Conservation (phyloP, 75 land plant genomes). For the Cryptomeria japonica region DNA sequence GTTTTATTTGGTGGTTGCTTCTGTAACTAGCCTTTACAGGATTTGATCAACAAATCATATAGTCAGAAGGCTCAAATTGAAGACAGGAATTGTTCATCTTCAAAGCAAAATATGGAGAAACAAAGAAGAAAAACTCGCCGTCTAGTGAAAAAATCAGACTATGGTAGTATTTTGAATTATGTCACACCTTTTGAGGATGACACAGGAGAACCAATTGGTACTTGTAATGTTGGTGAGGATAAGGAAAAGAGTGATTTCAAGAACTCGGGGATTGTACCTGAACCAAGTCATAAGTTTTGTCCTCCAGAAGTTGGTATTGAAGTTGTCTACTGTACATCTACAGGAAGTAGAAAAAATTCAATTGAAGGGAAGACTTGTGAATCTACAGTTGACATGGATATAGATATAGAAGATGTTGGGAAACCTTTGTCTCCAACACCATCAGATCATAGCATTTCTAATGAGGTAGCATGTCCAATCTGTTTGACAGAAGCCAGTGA, state of each 20-base stretch:
- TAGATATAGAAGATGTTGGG: background rate
- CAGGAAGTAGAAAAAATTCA: background rate
- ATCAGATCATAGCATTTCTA: background rate
- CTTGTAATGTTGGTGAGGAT: background rate
- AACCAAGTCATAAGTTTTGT: background rate
- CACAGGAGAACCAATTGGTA: background rate
- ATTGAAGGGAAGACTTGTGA: background rate
- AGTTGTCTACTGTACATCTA: background rate
- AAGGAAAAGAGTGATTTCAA: background rate
- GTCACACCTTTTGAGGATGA: background rate
- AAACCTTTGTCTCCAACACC: background rate
- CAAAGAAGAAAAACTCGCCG: background rate
- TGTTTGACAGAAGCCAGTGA: slow-evolving; percentile 27
- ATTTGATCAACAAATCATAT: background rate
- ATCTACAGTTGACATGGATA: background rate
- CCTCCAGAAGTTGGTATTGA: background rate
- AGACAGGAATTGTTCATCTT: background rate
- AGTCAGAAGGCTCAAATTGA: background rate
- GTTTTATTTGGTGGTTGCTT: slow-evolving; percentile 1
- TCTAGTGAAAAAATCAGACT: slow-evolving; percentile 15
- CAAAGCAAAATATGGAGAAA: slow-evolving; percentile 13
- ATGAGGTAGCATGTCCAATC: slow-evolving; percentile 33
- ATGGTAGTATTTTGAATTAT: background rate
- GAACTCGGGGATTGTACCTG: background rate
- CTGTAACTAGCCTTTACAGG: background rate